Evolutionary conservation across 345 rosid species (phyloP).

Genomic region (Aegle marmelos): DNA sequence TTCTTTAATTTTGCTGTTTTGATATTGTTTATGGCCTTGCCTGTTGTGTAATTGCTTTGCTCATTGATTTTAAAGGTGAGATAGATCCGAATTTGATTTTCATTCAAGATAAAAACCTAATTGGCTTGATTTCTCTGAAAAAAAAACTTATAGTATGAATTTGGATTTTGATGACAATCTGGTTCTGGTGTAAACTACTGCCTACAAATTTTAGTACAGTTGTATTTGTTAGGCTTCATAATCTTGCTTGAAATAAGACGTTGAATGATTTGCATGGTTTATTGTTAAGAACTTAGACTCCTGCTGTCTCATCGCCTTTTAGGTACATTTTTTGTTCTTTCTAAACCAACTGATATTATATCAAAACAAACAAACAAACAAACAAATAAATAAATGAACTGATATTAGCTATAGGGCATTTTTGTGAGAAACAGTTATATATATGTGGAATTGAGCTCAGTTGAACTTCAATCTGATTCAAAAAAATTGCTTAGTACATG

Average conservation of each 20-base stretch:
- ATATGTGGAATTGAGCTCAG: not conserved
- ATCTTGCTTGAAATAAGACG: not conserved
- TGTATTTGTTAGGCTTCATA: not conserved
- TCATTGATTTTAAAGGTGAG: not conserved
- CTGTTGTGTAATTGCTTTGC: not conserved
- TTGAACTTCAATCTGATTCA: not conserved
- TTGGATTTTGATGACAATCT: not conserved
- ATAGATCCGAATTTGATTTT: conserved; percentile 15
- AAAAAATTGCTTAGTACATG: not conserved
- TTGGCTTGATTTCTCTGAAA: not conserved
- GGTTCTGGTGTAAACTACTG: not conserved
- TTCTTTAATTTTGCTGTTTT: not conserved
- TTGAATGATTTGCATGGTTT: not conserved
- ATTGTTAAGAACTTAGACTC: not conserved
- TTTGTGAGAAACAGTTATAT: not conserved
- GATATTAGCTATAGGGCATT: not conserved
- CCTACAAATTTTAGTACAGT: not conserved
- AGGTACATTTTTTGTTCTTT: not conserved
- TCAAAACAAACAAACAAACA: too few species aligned
- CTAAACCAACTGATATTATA: not conserved
- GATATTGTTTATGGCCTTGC: not conserved
- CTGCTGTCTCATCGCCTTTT: not conserved
- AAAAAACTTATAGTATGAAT: not conserved
- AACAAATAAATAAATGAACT: not conserved
- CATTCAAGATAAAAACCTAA: not conserved